Conservation (phyloP, 73 alveolate genomes). For the Tetrahymena borealis region DNA sequence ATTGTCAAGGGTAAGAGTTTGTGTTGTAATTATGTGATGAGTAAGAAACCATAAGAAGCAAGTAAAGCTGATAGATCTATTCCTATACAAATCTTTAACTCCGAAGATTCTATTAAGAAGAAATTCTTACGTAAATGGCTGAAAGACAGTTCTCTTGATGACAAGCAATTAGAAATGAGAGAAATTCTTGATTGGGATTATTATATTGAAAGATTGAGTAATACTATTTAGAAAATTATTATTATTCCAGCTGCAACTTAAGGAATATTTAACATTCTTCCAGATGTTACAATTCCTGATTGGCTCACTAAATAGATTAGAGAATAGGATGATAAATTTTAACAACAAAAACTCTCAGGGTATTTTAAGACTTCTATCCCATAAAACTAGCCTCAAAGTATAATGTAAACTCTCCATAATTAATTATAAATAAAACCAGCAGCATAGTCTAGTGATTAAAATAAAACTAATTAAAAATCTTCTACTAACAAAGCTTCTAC, state of each 20-base stretch:
- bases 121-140: slow-evolving; percentile 94
- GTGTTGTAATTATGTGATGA: slow-evolving; percentile 87
- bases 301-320: slow-evolving; percentile 63
- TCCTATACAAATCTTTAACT: slow-evolving; percentile 92
- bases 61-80: slow-evolving; percentile 97
- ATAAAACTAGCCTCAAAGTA: not conserved
- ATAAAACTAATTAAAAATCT: not conserved
- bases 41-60: slow-evolving; percentile 93
- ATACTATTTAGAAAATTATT: slow-evolving; percentile 74
- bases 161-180: slow-evolving; percentile 85
- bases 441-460: not conserved
- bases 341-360: not conserved
- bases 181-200: slow-evolving; percentile 98
- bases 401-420: not conserved
- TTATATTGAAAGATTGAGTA: slow-evolving; percentile 98
- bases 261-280: slow-evolving; percentile 68
- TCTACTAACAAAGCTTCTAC: not conserved
- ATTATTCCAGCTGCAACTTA: slow-evolving; percentile 83
- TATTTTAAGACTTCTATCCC: not conserved
- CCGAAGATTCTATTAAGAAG: slow-evolving; percentile 81
- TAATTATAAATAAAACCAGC: not conserved
- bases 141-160: slow-evolving; percentile 73
- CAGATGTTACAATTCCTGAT: slow-evolving; percentile 74
- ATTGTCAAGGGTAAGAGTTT: slow-evolving; percentile 92
- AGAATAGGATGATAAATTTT: slow-evolving; percentile 16